Evolutionary conservation across 495 filamentous ascomycete species (phyloP), one percentile per base, ranked within the genome.

Genomic region (Penicillium subrubescens): DNA sequence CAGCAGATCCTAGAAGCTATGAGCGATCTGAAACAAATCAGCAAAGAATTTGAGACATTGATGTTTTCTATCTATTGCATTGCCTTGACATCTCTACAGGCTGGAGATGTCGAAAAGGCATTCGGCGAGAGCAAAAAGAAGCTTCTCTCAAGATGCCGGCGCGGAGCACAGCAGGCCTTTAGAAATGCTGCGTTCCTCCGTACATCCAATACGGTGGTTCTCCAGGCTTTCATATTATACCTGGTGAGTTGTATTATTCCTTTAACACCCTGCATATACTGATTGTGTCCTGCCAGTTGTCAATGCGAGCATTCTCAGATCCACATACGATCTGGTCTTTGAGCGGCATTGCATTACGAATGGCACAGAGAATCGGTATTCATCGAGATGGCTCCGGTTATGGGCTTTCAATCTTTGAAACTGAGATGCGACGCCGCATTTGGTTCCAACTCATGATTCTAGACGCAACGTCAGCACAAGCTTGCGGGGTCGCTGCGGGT

Each of bases 1-100:
- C 75, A 76, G 34, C 62, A 73, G 34, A 74, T 86, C 15, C 67
- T 82, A 27, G 74, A 78, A 25, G 82, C 80, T 7, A 75, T 67
- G 19, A 65, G 71, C 31, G 68, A 77, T 43, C 55, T 81, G 1
- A 58, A 71, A 14, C 66, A 67, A 8, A 59, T 82, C 7, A 66
- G 73, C 5, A 79, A 73, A 39, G 74, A 74, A 5, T 68, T 77
- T 17, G 78, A 84, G 51, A 76, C 77, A 33, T 64, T 86, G 33
- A 75, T 86, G 71, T 86, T 85, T 54, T 71, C 74, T 5, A 82
- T 86, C 3, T 86, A 83, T 61, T 76, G 77, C 29, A 67, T 77
- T 5, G 71, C 83, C 21, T 54, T 84, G n/a, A 70, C 71, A 6
- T 77, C 80, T 2, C 57, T 86, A 44, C 65, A 59, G 12, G 66